Evolutionary conservation across 345 rosid species (phyloP), one percentile per base, ranked within the genome.

Genomic region (Acer saccharum): DNA sequence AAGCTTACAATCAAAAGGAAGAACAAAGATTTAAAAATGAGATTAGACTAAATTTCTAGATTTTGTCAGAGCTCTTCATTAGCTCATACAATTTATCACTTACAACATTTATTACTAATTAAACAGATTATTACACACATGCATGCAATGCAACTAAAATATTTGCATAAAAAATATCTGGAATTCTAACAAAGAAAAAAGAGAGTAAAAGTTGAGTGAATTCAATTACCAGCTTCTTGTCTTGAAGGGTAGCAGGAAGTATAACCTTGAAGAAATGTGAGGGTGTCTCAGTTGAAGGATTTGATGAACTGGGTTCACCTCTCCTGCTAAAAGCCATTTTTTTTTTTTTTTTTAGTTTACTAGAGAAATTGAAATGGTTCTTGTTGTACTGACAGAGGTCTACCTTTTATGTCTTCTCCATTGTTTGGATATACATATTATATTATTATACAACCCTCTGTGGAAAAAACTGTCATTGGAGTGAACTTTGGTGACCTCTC

Each of bases 201-300:
- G 54, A 12, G 13, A 50, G 60, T 70, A 70, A 29, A 25, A 50
- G 17, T 48, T 23, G 39, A 20, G 64, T 18, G 25, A n/a, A 16
- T 7, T 20, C 35, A 13, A 11, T 72, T 58, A 72, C 75, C 65
- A 72, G 65, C 29, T 18, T 57, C 52, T 57, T 57, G 18, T 72
- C 65, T 58, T 57, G 16, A n/a, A 35, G 46, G 29, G 64, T 57
- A 39, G 32, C 7, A 7, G 18, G 32, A 10, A 72, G n/a, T 17
- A 72, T 58, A 18, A 35, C 48, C 65, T 72, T 58, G 32, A 35
- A 72, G 54, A 58, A 72, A 72, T 20, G 67, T 0, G 21, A 32
- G 64, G 23, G 64, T n/a, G 64, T 18, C 25, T 60, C 12, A n/a
- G 64, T 0, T 20, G 6, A 60, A 20, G 64, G n/a, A 60, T 60